Evolutionary conservation across 2,329 filamentous ascomycete species (phyloP), one percentile per base, ranked within the genome.

Genomic region (Penicillium sp.): DNA sequence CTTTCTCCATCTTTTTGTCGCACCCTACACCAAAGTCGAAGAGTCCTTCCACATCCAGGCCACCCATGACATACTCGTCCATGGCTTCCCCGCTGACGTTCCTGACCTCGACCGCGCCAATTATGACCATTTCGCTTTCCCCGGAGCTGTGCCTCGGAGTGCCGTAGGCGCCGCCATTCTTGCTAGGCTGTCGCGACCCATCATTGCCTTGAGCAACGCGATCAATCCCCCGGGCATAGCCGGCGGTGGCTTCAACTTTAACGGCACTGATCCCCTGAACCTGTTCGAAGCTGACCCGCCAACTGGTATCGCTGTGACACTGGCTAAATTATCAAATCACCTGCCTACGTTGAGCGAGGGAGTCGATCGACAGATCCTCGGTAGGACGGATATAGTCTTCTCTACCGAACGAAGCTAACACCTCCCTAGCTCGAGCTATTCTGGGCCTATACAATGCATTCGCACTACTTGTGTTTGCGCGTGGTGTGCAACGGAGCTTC

Each of bases 41-140:
- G 93, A 98, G 72, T 97, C 92, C 0, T 97, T 98, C 80, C 95
- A 95, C 69, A 83, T 97, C 50, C 93, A 98, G 70, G 93, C 93
- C 5, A 81, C 84, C 3, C 93, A 97, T 70, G 93, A 98, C 68
- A 86, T 98, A 31, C 71, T 95, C 52, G 80, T 81, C 32, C 89
- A 93, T 67, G 90, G 90, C 23, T 82, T 88, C 1, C 88, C 89
- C 0, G 75, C 15, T 4, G 28, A 38, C 1, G 24, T 84, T 58
- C 67, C 12, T 3, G 23, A 79, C 13, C 65, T 74, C 44, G 67
- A 75, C 24, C 77, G 76, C 13, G 65, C 75, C 3, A 74, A 81
- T 44, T 98, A 95, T 74, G 93, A 98, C 67, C 93, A 98, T 75
- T 83, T 93, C 62, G 78, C 81, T 18, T 98, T 97, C 62, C 87